A percentile compares a stretch with the other conserved stretches of the same genome.
phyloP scores from a whole-genome alignment of 805 yeast genomes.

The Tetrapisispora phaffii region DNA sequence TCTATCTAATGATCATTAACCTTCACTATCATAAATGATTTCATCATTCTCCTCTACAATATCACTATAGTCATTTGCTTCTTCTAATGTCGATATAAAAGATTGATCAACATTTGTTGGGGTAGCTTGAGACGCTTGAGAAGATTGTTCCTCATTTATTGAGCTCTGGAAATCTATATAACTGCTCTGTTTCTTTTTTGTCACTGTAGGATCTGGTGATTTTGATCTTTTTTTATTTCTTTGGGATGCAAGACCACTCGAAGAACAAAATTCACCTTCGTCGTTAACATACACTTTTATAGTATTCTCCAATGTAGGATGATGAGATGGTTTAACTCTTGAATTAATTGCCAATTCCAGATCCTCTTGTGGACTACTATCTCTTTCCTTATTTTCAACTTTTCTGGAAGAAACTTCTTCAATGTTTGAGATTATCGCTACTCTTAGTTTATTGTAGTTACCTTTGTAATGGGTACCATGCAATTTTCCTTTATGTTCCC shows the following conservation, averaged over 20 bases:
- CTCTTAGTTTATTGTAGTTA: constrained; percentile 4
- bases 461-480: background rate
- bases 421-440: constrained; percentile 7
- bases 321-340: background rate
- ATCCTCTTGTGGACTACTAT: background rate
- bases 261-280: background rate
- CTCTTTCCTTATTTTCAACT: background rate
- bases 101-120: background rate
- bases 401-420: background rate
- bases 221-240: background rate
- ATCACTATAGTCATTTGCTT: background rate
- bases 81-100: background rate
- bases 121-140: background rate
- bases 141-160: background rate
- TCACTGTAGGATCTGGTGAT: background rate
- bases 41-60: constrained; percentile 6
- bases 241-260: background rate
- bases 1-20: constrained; percentile 1
- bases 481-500: constrained; percentile 10
- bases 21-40: constrained; percentile 15
- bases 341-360: background rate
- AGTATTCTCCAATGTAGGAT: background rate
- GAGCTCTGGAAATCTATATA: background rate
- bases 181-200: background rate
- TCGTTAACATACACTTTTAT: background rate